Conservation (phyloP, 2,329 filamentous ascomycete genomes). For the Clarireedia paspali region DNA sequence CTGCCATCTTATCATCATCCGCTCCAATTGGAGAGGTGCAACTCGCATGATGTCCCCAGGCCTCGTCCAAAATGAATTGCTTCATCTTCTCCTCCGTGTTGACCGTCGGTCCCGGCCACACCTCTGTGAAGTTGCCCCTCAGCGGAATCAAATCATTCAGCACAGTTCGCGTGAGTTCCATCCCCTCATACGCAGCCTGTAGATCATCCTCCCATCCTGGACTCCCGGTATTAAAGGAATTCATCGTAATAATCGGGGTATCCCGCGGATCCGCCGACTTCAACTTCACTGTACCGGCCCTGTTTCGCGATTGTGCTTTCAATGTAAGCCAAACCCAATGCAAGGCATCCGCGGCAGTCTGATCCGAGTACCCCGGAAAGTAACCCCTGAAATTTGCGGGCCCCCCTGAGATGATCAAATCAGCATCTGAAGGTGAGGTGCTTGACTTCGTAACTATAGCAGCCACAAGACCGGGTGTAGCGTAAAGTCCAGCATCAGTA, state of each 20-base stretch:
- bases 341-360: slow-evolving; percentile 29
- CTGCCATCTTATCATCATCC: slow-evolving; percentile 40
- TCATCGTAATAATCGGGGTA: slow-evolving; percentile 53
- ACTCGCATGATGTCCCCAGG: slow-evolving; percentile 51
- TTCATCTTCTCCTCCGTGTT: slow-evolving; percentile 33
- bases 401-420: slow-evolving; percentile 13
- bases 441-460: slow-evolving; percentile 19
- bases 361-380: slow-evolving; percentile 36
- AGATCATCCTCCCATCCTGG: slow-evolving; percentile 12
- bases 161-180: slow-evolving; percentile 19
- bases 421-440: slow-evolving; percentile 2
- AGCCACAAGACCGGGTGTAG: slow-evolving; percentile 42
- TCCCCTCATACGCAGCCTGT: slow-evolving; percentile 12
- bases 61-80: slow-evolving; percentile 40
- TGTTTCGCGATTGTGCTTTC: slow-evolving; percentile 56
- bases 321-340: slow-evolving; percentile 12
- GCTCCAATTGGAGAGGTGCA: slow-evolving; percentile 43
- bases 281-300: slow-evolving; percentile 52
- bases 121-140: slow-evolving; percentile 33
- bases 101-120: slow-evolving; percentile 34
- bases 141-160: slow-evolving; percentile 36
- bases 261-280: slow-evolving; percentile 55
- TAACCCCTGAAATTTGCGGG: slow-evolving; percentile 19
- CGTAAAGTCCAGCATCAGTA: slow-evolving; percentile 19
- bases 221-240: slow-evolving; percentile 39